phyloP scores from a whole-genome alignment of 768 basidiomycete genomes.

The Lepiota brunneoincarnata region DNA sequence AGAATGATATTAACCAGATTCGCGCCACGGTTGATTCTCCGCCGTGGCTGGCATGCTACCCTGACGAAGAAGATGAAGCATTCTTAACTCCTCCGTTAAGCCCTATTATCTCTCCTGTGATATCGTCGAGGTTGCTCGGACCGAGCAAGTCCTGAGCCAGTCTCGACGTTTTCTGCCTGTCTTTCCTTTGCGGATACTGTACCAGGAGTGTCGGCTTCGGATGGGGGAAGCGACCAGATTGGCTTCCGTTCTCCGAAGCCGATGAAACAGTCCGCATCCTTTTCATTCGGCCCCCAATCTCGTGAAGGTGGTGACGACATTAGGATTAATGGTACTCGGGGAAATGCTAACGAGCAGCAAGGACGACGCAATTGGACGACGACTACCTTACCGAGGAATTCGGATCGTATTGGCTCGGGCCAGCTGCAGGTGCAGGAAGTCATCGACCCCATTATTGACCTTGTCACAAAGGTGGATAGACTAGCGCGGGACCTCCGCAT shows the following conservation, averaged over 20 bases:
- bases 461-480: constrained; percentile 3
- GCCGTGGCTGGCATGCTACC: constrained; percentile 24
- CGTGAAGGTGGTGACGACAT: not conserved
- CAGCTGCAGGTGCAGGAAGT: not conserved
- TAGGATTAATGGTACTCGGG: too few species aligned
- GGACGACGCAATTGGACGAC: not conserved
- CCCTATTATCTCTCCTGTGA: constrained; percentile 16
- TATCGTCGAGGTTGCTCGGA: constrained; percentile 9
- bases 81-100: constrained; percentile 14
- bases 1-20: not conserved
- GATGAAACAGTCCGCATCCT: not conserved
- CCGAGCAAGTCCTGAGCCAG: constrained; percentile 3
- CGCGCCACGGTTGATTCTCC: constrained; percentile 29
- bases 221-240: not conserved
- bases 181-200: not conserved
- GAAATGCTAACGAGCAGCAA: not conserved
- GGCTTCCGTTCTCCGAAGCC: constrained; percentile 7
- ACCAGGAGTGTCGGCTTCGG: not conserved
- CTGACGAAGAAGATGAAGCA: constrained; percentile 16
- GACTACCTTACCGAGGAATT: not conserved
- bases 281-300: not conserved
- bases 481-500: constrained; percentile 6
- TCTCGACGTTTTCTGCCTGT: not conserved
- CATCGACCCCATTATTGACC: not conserved
- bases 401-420: too few species aligned